Percentiles rank a stretch among this genome's conserved stretches.
Evolutionary conservation across 2,329 filamentous ascomycete genomes (phyloP).

Genomic region (Bipolaris sorokiniana): DNA sequence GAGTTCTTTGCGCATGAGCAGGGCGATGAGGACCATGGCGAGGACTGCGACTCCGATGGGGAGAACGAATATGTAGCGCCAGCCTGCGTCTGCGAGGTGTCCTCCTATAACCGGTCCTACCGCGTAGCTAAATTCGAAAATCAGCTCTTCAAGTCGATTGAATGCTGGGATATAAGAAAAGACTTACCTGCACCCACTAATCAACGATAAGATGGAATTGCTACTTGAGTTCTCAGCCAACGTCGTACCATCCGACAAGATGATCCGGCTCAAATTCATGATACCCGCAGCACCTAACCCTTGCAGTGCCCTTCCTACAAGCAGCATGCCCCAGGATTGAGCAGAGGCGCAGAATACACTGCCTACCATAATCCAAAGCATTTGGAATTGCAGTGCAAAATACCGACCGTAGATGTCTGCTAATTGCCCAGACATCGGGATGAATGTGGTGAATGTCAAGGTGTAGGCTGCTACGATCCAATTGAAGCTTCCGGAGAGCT

Average conservation of each 20-base stretch:
- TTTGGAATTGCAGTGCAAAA: slow-evolving; percentile 61
- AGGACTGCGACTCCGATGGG: slow-evolving; percentile 47
- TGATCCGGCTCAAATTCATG: slow-evolving; percentile 64
- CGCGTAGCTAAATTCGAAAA: slow-evolving; percentile 58
- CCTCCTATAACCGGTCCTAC: slow-evolving; percentile 68
- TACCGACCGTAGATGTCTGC: slow-evolving; percentile 71
- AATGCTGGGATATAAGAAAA: not conserved
- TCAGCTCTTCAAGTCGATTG: not conserved
- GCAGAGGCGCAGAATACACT: slow-evolving; percentile 67
- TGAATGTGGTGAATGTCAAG: slow-evolving; percentile 69
- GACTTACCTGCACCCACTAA: slow-evolving; percentile 59
- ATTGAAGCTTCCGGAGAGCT: slow-evolving; percentile 59
- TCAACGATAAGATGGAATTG: slow-evolving; percentile 67
- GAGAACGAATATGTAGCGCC: slow-evolving; percentile 72
- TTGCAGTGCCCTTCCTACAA: slow-evolving; percentile 68
- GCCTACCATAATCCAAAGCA: slow-evolving; percentile 61
- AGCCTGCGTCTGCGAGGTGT: slow-evolving; percentile 61
- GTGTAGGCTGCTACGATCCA: slow-evolving; percentile 75
- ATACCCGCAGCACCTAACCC: slow-evolving; percentile 67
- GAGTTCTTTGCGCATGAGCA: slow-evolving; percentile 65
- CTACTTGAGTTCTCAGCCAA: slow-evolving; percentile 76
- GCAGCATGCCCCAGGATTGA: slow-evolving; percentile 64
- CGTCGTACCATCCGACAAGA: slow-evolving; percentile 70
- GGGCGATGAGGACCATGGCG: slow-evolving; percentile 60
- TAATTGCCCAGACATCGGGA: slow-evolving; percentile 69